These are phyloP conservation scores for Heliamphora pulchella DNA, from an alignment of 179 eudicot species.

Conservation along the genomic window DNA sequence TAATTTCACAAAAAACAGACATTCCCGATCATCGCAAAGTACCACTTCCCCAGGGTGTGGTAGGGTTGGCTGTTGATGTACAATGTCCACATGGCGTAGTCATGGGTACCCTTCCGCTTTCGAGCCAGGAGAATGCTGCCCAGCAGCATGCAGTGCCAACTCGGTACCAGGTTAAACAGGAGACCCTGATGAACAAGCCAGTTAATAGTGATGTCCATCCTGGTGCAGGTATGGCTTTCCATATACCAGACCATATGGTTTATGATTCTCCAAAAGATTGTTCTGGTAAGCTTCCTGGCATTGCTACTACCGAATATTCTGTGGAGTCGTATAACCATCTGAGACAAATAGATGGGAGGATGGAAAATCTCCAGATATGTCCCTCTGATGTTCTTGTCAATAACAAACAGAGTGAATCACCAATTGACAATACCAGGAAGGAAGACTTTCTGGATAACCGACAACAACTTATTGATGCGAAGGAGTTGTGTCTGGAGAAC, in stretches of 20 bases:
- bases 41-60: conserved; percentile 31
- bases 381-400: conserved; percentile 33
- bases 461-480: conserved; percentile 24
- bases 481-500: conserved; percentile 27
- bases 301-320: conserved; percentile 31
- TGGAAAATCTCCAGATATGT: conserved; percentile 38
- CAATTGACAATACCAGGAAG: conserved; percentile 28
- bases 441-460: conserved; percentile 32
- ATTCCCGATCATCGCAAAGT: conserved; percentile 28
- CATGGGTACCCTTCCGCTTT: conserved; percentile 29
- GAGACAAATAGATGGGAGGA: conserved; percentile 43
- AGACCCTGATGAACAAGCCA: conserved; percentile 29
- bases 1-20: conserved; percentile 22
- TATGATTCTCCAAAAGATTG: conserved; percentile 42
- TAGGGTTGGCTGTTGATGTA: conserved; percentile 31
- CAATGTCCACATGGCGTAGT: conserved; percentile 31
- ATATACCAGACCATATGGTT: conserved; percentile 28
- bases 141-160: conserved; percentile 33
- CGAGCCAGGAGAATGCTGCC: conserved; percentile 33
- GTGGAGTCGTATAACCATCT: conserved; percentile 32
- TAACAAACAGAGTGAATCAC: conserved; percentile 33
- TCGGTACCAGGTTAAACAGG: conserved; percentile 37
- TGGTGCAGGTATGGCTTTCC: conserved; percentile 25
- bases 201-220: conserved; percentile 29
- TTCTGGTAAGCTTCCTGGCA: conserved; percentile 23